Evolutionary conservation across 2,329 filamentous ascomycete species (phyloP).

Genomic region (Fusarium buharicum): DNA sequence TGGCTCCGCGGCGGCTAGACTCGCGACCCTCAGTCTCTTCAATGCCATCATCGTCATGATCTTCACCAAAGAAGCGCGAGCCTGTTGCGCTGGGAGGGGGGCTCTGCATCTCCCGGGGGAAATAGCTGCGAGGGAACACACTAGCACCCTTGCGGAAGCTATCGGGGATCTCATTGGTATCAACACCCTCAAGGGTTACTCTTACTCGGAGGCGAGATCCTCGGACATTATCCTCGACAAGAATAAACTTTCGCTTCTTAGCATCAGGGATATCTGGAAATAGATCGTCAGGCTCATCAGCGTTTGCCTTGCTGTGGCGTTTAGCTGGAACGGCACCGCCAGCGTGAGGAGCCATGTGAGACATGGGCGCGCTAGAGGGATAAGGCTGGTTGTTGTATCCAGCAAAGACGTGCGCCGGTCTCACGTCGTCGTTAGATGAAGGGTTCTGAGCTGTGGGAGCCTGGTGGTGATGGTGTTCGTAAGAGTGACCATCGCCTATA

Average conservation of each 20-base stretch:
- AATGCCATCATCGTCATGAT: conserved; percentile 65
- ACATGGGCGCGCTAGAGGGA: conserved; percentile 68
- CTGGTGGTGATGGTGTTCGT: conserved; percentile 75
- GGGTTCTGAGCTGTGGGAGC: conserved; percentile 64
- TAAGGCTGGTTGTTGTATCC: conserved; percentile 72
- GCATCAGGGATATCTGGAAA: conserved; percentile 90
- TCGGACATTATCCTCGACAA: conserved; percentile 89
- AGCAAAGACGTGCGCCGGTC: conserved; percentile 78
- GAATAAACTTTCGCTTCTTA: conserved; percentile 95
- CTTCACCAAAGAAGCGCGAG: conserved; percentile 78
- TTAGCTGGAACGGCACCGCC: conserved; percentile 52
- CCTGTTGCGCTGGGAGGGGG: conserved; percentile 80
- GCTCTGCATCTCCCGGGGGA: conserved; percentile 91
- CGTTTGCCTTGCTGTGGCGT: conserved; percentile 56
- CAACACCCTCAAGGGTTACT: conserved; percentile 90
- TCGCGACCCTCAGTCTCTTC: conserved; percentile 62
- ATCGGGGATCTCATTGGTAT: conserved; percentile 95
- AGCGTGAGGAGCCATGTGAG: conserved; percentile 62
- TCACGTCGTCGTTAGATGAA: conserved; percentile 68
- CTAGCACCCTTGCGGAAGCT: conserved; percentile 91
- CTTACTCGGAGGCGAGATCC: conserved; percentile 85
- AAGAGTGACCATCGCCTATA: conserved; percentile 69
- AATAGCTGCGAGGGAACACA: conserved; percentile 91
- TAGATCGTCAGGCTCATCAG: conserved; percentile 73
- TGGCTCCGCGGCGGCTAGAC: conserved; percentile 50